Percentiles rank a stretch among this genome's conserved stretches.
These are phyloP conservation scores for Stenocarpella maydis DNA, from an alignment of 2,329 filamentous ascomycete genomes.

Conservation along the genomic window DNA sequence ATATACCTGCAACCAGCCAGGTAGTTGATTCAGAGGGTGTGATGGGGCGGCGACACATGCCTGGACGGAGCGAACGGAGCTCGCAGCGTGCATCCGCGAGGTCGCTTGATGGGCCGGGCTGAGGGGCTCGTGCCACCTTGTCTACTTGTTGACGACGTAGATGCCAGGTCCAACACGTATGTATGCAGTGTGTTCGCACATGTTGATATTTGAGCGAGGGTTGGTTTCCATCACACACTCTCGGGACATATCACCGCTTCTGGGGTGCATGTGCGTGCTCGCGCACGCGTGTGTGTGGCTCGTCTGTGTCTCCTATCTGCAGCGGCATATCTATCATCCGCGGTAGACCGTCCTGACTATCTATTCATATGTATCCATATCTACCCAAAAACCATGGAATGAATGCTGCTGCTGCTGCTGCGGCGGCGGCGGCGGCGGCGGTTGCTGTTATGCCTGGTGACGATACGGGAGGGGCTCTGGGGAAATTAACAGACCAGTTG, in stretches of 20 bases:
- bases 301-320: not conserved
- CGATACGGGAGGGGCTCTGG: not conserved
- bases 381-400: not conserved
- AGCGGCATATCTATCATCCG: too few species aligned
- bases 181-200: not conserved
- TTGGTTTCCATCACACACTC: slow-evolving; percentile 7
- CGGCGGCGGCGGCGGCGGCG: too few species aligned
- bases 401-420: not conserved
- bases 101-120: slow-evolving; percentile 10
- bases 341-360: too few species aligned
- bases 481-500: not conserved
- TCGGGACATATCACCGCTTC: not conserved
- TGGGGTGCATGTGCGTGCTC: not conserved
- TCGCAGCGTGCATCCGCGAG: slow-evolving; percentile 20
- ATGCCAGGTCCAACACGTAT: too few species aligned
- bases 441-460: not conserved
- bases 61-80: slow-evolving; percentile 13
- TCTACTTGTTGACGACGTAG: not conserved
- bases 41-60: slow-evolving; percentile 14
- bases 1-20: too few species aligned
- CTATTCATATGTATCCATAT: too few species aligned
- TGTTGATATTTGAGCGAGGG: not conserved
- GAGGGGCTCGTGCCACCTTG: slow-evolving; percentile 17
- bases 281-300: too few species aligned
- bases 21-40: slow-evolving; percentile 14